Conservation (phyloP, 331 rosid species). For the Telfairia occidentalis region DNA sequence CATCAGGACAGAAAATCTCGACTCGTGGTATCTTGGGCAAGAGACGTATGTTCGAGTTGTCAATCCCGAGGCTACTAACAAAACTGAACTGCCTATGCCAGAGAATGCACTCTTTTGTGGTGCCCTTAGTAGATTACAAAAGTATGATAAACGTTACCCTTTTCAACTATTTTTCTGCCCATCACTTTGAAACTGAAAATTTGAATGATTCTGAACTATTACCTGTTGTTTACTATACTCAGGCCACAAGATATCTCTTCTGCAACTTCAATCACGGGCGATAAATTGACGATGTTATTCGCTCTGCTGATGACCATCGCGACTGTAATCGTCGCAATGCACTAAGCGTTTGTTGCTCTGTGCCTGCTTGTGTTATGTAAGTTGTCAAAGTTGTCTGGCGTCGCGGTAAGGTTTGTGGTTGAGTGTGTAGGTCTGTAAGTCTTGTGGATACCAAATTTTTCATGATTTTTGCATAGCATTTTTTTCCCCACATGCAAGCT, state of each 20-base stretch:
- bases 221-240: conserved; percentile 19
- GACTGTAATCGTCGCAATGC: conserved; percentile 27
- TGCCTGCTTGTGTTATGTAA: conserved; percentile 7
- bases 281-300: conserved; percentile 28
- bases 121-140: conserved; percentile 54
- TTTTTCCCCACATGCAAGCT: conserved; percentile 7
- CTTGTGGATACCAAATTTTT: conserved; percentile 45
- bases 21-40: conserved; percentile 95
- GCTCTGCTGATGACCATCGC: conserved; percentile 32
- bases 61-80: conserved; percentile 80
- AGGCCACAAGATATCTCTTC: conserved; percentile 61
- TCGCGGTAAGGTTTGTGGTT: conserved; percentile 29
- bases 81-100: conserved; percentile 79
- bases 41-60: conserved; percentile 81
- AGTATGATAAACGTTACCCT: conserved; percentile 32
- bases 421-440: conserved; percentile 43
- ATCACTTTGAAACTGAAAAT: neutral
- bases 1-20: conserved; percentile 83
- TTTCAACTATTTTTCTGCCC: neutral
- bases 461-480: conserved; percentile 52
- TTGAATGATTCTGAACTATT: neutral
- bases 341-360: conserved; percentile 13
- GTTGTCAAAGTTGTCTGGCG: conserved; percentile 17
- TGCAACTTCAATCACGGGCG: conserved; percentile 25
- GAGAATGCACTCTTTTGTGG: conserved; percentile 84